Evolutionary conservation across 148 eudicot species (phyloP).

Genomic region (Rhododendron ovatum): DNA sequence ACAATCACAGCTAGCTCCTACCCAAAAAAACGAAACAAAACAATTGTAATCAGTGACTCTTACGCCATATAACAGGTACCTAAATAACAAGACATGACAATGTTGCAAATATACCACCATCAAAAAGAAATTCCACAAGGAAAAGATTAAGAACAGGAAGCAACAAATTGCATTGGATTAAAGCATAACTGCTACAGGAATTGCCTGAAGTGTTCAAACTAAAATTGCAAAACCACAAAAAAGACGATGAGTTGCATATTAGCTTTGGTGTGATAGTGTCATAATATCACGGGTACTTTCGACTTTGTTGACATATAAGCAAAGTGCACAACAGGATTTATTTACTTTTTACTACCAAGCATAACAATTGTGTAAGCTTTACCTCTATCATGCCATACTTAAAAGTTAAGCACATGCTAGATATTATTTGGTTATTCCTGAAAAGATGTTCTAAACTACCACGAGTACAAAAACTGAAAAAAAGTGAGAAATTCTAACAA

Average conservation of each 20-base stretch:
- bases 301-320: neutral
- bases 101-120: neutral
- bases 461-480: no score
- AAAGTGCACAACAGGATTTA: neutral
- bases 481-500: no score
- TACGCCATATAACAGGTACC: neutral
- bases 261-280: neutral
- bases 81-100: neutral
- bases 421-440: no score
- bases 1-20: constrained; percentile 96
- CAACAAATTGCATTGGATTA: neutral
- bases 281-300: neutral
- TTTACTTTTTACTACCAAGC: neutral
- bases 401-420: no score
- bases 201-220: neutral
- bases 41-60: neutral
- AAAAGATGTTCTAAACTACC: no score
- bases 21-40: neutral
- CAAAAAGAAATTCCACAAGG: neutral
- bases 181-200: neutral
- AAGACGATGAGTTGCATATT: neutral
- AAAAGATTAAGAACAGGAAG: neutral
- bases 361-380: neutral
- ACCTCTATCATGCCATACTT: neutral
- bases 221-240: neutral